Percentiles rank a stretch among this genome's conserved stretches.
phyloP scores from a whole-genome alignment of 192 early-diverging fungal species.

The Entomortierella lignicola region DNA sequence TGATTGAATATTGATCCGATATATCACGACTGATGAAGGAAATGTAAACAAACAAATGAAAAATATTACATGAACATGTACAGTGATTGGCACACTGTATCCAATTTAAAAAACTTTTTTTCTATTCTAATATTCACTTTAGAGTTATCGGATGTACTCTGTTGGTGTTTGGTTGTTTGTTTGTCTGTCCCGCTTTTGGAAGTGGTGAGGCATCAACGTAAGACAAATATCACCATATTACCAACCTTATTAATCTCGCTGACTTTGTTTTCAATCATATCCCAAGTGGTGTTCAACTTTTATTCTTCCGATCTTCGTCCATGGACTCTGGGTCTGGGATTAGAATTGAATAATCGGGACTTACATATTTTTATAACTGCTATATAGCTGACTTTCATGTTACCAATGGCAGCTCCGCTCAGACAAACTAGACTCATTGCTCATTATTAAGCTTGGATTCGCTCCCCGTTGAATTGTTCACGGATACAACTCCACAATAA shows the following conservation, averaged over 20 bases:
- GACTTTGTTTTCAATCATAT: too few species aligned
- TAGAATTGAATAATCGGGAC: not conserved
- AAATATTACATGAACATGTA: too few species aligned
- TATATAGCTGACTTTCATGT: too few species aligned
- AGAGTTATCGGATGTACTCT: not conserved
- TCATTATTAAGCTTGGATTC: too few species aligned
- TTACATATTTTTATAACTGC: too few species aligned
- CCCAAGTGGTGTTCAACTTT: too few species aligned
- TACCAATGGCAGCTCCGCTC: too few species aligned
- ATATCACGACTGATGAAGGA: too few species aligned
- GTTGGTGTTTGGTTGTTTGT: not conserved
- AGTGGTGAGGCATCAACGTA: too few species aligned
- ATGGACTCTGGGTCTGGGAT: conserved; percentile 16
- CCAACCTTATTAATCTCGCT: not conserved
- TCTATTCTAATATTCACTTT: not conserved
- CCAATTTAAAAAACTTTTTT: not conserved
- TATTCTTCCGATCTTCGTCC: conserved; percentile 6
- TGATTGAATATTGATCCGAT: conserved; percentile 7
- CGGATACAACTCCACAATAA: not conserved
- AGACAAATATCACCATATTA: too few species aligned
- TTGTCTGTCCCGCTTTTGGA: conserved; percentile 5
- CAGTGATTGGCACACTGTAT: not conserved
- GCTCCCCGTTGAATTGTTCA: not conserved
- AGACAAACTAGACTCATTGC: not conserved
- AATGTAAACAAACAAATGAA: too few species aligned